Conservation (phyloP, 768 basidiomycete genomes). For the Lactarius trivialis region DNA sequence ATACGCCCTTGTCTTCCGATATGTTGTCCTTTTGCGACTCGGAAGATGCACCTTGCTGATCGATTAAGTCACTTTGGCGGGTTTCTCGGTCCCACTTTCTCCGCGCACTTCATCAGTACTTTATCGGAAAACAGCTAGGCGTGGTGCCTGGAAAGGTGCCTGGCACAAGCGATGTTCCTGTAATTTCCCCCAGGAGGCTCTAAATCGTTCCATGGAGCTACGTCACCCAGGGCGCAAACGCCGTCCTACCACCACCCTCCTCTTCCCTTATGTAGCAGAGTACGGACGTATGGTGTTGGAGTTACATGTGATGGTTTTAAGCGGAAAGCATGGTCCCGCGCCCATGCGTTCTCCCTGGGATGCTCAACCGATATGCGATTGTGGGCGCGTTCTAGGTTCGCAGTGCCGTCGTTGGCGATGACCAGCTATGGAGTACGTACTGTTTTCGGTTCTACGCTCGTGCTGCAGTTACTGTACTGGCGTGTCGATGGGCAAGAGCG, state of each 20-base stretch:
- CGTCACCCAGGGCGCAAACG: too few relatives aligned
- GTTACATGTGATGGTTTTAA: too few relatives aligned
- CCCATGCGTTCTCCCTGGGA: too few relatives aligned
- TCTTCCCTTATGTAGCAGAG: too few relatives aligned
- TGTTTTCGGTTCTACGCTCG: background rate
- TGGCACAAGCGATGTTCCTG: too few relatives aligned
- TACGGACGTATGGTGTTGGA: too few relatives aligned
- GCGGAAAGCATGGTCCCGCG: too few relatives aligned
- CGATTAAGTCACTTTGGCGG: background rate
- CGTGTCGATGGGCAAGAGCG: slow-evolving; percentile 96
- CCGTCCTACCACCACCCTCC: too few relatives aligned
- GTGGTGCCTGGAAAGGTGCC: background rate
- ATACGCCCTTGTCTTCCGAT: background rate
- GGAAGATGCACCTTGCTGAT: background rate
- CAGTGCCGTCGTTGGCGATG: slow-evolving; percentile 92
- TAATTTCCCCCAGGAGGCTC: too few relatives aligned
- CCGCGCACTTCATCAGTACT: background rate
- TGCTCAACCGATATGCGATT: slow-evolving; percentile 36
- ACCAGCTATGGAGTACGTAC: slow-evolving; percentile 67
- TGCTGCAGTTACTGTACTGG: slow-evolving; percentile 54
- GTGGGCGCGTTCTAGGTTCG: slow-evolving; percentile 83
- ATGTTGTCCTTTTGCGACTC: background rate
- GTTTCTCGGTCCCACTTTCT: background rate
- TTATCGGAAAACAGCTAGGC: too few relatives aligned
- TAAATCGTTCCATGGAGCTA: too few relatives aligned